A percentile compares a stretch with the other conserved stretches of the same genome.
Conservation (phyloP, 1,139 yeast genomes). For the Zygosaccharomyces pseudobailii region DNA sequence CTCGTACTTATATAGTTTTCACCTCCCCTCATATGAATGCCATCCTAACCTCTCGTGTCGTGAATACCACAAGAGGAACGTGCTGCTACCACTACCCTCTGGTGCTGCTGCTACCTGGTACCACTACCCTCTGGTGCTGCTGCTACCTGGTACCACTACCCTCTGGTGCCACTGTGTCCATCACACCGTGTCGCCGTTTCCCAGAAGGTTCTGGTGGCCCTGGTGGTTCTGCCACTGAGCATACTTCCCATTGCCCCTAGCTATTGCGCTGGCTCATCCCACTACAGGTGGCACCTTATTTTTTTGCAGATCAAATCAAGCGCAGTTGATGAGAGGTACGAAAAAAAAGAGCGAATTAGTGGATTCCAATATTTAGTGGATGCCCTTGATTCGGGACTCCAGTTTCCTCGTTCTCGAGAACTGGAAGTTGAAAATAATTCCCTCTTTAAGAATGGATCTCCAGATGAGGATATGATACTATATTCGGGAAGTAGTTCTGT, state of each 20-base stretch:
- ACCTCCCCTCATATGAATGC: slow-evolving; percentile 1
- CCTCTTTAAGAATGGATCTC: neutral
- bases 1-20: slow-evolving; percentile 2
- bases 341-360: neutral
- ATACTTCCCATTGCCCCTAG: neutral
- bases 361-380: neutral
- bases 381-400: slow-evolving; percentile 2
- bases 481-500: neutral
- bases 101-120: neutral
- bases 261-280: slow-evolving; percentile 4
- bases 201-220: neutral
- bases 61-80: slow-evolving; percentile 3
- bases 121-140: neutral
- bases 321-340: neutral
- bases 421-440: neutral
- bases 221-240: neutral
- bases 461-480: neutral
- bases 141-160: neutral
- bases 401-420: neutral
- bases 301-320: neutral
- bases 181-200: neutral
- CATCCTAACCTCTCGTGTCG: slow-evolving; percentile 5
- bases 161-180: neutral
- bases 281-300: slow-evolving; percentile 1
- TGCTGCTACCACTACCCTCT: neutral